Conservation (phyloP, 352 stramenopile genomes). For the Phytophthora constricta region DNA sequence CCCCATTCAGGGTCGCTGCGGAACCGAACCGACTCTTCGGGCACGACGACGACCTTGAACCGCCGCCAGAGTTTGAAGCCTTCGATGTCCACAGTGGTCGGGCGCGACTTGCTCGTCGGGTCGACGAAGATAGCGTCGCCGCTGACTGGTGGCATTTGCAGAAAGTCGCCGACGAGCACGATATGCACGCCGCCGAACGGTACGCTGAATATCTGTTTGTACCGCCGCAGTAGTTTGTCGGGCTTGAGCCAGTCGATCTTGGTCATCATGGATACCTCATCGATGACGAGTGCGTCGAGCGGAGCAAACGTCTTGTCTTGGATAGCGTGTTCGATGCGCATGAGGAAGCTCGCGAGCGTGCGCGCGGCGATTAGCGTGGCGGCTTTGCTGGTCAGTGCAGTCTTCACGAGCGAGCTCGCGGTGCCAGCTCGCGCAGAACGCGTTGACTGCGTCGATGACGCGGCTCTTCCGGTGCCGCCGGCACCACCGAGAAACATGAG, state of each 20-base stretch:
- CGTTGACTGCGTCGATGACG: constrained; percentile 9
- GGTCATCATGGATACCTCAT: constrained; percentile 1
- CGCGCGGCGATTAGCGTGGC: neutral
- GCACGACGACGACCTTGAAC: constrained; percentile 1
- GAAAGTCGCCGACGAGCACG: constrained; percentile 5
- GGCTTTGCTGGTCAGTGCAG: neutral
- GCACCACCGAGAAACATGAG: constrained; percentile 17
- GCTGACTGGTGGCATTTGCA: constrained; percentile 6
- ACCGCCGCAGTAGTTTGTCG: constrained; percentile 3
- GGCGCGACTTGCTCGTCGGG: neutral
- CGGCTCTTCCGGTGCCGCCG: constrained; percentile 13
- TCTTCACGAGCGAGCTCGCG: neutral
- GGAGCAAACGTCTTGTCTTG: neutral
- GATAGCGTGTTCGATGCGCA: constrained; percentile 3
- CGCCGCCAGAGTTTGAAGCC: constrained; percentile 11
- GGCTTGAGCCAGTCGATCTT: neutral
- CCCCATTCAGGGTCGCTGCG: constrained; percentile 3
- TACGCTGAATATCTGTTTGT: constrained; percentile 2
- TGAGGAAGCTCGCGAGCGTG: constrained; percentile 2
- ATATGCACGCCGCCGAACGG: neutral
- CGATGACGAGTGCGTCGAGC: neutral
- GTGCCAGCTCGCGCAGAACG: constrained; percentile 7
- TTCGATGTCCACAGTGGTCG: constrained; percentile 4
- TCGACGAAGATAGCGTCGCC: constrained; percentile 1
- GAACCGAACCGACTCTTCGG: constrained; percentile 9